phyloP scores from a whole-genome alignment of 208 protist genomes.

The Novymonas esmeraldas region DNA sequence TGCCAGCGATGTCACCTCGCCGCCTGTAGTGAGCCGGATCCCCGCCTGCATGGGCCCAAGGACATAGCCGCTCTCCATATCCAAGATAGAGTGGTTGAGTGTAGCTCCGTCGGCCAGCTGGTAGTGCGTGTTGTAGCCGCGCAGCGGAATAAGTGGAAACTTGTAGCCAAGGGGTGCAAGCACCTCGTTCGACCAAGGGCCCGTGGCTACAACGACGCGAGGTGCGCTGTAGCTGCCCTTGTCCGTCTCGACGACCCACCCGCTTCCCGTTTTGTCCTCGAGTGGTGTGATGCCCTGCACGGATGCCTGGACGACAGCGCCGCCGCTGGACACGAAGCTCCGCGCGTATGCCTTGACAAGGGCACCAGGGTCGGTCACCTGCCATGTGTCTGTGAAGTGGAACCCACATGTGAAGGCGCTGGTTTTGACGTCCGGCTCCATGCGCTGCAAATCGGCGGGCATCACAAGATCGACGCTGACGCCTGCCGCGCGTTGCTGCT shows the following conservation, averaged over 20 bases:
- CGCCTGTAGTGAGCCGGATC: conserved; percentile 16
- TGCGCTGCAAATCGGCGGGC: conserved; percentile 3
- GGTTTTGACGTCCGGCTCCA: conserved; percentile 16
- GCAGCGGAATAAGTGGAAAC: conserved; percentile 30
- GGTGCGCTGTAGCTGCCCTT: not conserved
- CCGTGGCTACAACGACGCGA: conserved; percentile 19
- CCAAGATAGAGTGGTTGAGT: conserved; percentile 14
- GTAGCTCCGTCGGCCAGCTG: conserved; percentile 12
- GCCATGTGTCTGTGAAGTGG: conserved; percentile 27
- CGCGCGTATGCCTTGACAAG: conserved; percentile 26
- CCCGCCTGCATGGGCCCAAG: conserved; percentile 11
- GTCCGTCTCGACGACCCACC: conserved; percentile 14
- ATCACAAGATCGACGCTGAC: conserved; percentile 13
- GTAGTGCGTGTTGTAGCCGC: conserved; percentile 31
- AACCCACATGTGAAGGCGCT: conserved; percentile 10
- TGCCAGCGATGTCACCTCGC: conserved; percentile 3
- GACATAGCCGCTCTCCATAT: conserved; percentile 17
- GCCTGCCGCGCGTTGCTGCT: conserved; percentile 3
- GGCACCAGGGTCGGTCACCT: conserved; percentile 19
- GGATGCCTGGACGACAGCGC: conserved; percentile 15
- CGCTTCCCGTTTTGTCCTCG: not conserved
- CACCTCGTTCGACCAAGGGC: conserved; percentile 16
- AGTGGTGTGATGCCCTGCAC: conserved; percentile 13
- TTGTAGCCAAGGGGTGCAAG: conserved; percentile 13
- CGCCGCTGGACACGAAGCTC: conserved; percentile 9